phyloP scores from a whole-genome alignment of 495 filamentous ascomycete genomes.

The Penicillium nucicola region DNA sequence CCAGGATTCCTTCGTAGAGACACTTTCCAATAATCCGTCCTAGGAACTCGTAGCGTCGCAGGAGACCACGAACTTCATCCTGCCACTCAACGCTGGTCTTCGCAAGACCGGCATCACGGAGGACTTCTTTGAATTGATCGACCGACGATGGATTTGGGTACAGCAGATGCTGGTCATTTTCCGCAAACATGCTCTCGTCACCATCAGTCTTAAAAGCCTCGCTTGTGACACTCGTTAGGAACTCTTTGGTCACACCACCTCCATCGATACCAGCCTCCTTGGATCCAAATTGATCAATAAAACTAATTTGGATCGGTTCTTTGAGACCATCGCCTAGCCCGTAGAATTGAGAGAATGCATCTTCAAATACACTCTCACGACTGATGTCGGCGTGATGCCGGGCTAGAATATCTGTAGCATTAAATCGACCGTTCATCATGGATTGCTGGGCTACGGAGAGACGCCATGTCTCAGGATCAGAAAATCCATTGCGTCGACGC shows the following conservation, averaged over 20 bases:
- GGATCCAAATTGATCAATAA: constrained; percentile 85
- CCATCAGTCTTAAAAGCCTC: constrained; percentile 72
- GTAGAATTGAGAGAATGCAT: constrained; percentile 86
- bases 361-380: constrained; percentile 76
- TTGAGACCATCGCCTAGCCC: constrained; percentile 77
- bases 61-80: constrained; percentile 55
- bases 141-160: constrained; percentile 84
- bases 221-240: constrained; percentile 83
- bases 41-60: constrained; percentile 84
- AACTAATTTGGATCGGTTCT: constrained; percentile 96
- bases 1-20: constrained; percentile 94
- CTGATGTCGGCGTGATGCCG: constrained; percentile 79
- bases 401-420: constrained; percentile 50
- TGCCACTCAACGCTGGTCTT: constrained; percentile 57
- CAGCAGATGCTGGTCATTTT: constrained; percentile 84
- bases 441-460: constrained; percentile 50
- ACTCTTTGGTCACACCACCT: constrained; percentile 97
- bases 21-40: constrained; percentile 95
- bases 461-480: constrained; percentile 80
- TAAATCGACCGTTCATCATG: constrained; percentile 32
- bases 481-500: constrained; percentile 67
- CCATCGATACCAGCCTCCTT: constrained; percentile 94
- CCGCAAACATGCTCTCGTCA: constrained; percentile 62
- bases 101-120: constrained; percentile 49
- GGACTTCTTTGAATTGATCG: constrained; percentile 63